Conservation (phyloP, 2,329 filamentous ascomycete genomes). For the Alternaria sp. region DNA sequence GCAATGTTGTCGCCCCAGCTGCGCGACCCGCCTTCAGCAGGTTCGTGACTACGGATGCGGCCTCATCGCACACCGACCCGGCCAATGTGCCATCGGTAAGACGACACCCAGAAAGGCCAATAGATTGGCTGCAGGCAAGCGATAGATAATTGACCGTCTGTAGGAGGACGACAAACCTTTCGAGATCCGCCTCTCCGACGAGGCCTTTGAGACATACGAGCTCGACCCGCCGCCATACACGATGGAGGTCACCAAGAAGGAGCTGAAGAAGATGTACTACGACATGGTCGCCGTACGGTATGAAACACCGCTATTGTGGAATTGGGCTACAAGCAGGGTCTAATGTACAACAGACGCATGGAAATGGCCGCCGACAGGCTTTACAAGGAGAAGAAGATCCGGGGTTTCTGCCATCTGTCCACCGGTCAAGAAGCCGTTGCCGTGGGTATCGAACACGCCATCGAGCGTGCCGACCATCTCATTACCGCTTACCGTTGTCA, state of each 20-base stretch:
- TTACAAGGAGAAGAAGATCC: slow-evolving; percentile 99
- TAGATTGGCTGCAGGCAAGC: neutral
- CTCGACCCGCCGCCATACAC: slow-evolving; percentile 95
- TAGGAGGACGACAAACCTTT: slow-evolving; percentile 95
- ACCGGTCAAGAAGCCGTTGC: slow-evolving; percentile 98
- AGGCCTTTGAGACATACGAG: slow-evolving; percentile 99
- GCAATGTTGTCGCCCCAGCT: slow-evolving; percentile 48
- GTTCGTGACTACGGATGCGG: slow-evolving; percentile 93
- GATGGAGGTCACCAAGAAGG: slow-evolving; percentile 92
- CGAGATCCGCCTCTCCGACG: slow-evolving; percentile 89
- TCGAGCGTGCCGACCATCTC: slow-evolving; percentile 88
- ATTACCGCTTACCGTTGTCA: slow-evolving; percentile 99
- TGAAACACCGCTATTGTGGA: slow-evolving; percentile 43
- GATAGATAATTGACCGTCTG: slow-evolving; percentile 33
- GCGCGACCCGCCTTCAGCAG: slow-evolving; percentile 64
- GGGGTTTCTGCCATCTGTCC: slow-evolving; percentile 98
- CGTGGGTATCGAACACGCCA: slow-evolving; percentile 94
- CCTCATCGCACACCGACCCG: slow-evolving; percentile 87
- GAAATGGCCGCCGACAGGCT: slow-evolving; percentile 98
- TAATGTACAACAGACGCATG: slow-evolving; percentile 76
- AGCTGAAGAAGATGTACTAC: slow-evolving; percentile 98
- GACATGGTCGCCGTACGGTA: slow-evolving; percentile 97
- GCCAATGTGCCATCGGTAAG: slow-evolving; percentile 72
- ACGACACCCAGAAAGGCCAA: slow-evolving; percentile 22
- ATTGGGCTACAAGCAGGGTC: slow-evolving; percentile 9